Evolutionary conservation across 495 filamentous ascomycete species (phyloP).

Genomic region (Lasiosphaeria hispida): DNA sequence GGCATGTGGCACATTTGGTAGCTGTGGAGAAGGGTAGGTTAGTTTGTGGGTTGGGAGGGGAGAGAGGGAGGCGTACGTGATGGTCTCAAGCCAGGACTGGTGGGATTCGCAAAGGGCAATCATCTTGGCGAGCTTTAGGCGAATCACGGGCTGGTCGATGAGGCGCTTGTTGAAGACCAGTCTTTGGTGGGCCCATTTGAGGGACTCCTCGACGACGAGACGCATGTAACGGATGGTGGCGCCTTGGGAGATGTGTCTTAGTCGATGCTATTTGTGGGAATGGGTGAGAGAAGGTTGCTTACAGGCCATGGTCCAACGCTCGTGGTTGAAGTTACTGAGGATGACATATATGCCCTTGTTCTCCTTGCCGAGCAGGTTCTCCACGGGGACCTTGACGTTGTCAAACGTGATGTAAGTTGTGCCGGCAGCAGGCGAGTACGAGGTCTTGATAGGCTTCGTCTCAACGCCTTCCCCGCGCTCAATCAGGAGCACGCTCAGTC

Average conservation of each 20-base stretch:
- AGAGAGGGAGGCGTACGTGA: constrained; percentile 39
- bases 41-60: background rate
- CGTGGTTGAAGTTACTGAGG: constrained; percentile 84
- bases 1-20: constrained; percentile 88
- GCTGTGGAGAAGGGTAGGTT: constrained; percentile 21
- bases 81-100: constrained; percentile 81
- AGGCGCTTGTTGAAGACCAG: constrained; percentile 82
- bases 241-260: constrained; percentile 34
- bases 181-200: constrained; percentile 88
- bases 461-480: constrained; percentile 67
- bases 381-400: constrained; percentile 79
- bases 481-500: constrained; percentile 75
- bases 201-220: constrained; percentile 74
- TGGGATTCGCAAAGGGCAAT: constrained; percentile 76
- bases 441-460: constrained; percentile 80
- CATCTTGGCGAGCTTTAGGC: constrained; percentile 87
- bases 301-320: constrained; percentile 68
- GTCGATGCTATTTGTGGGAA: constrained; percentile 2
- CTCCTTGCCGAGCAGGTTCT: constrained; percentile 78
- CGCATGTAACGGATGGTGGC: constrained; percentile 64
- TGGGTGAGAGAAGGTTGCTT: constrained; percentile 8
- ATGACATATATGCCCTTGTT: constrained; percentile 89
- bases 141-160: constrained; percentile 80
- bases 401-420: constrained; percentile 82
- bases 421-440: constrained; percentile 74